A percentile compares a stretch with the other conserved stretches of the same genome.
These are phyloP conservation scores for Amanita pseudoporphyria DNA, from an alignment of 768 basidiomycete genomes.

Conservation along the genomic window DNA sequence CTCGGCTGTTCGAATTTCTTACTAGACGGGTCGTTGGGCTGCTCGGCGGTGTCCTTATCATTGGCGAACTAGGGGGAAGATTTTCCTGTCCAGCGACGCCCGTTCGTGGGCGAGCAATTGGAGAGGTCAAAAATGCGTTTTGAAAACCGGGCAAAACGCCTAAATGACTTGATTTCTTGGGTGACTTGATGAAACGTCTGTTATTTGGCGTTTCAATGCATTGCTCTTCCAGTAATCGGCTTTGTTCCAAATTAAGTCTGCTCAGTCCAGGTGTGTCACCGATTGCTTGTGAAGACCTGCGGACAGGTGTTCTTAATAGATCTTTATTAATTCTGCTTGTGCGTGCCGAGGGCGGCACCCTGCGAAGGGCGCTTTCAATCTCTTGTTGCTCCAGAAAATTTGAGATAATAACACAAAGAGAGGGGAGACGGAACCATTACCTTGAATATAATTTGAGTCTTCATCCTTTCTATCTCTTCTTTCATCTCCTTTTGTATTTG, in stretches of 20 bases:
- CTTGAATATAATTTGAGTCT: slow-evolving; percentile 61
- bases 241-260: background rate
- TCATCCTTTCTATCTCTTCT: slow-evolving; percentile 60
- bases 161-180: slow-evolving; percentile 23
- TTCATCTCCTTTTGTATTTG: slow-evolving; percentile 53
- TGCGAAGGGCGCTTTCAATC: slow-evolving; percentile 46
- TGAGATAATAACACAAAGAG: slow-evolving; percentile 7
- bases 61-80: slow-evolving; percentile 7
- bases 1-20: slow-evolving; percentile 1
- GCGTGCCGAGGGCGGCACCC: slow-evolving; percentile 35
- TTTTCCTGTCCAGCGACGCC: slow-evolving; percentile 14
- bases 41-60: slow-evolving; percentile 9
- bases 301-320: slow-evolving; percentile 16
- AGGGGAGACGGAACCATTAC: slow-evolving; percentile 22
- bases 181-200: slow-evolving; percentile 7
- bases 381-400: slow-evolving; percentile 49
- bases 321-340: slow-evolving; percentile 24
- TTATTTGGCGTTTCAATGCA: background rate
- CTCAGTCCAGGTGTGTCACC: background rate
- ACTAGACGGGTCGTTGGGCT: background rate
- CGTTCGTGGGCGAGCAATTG: slow-evolving; percentile 22
- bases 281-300: slow-evolving; percentile 14
- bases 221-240: background rate
- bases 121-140: slow-evolving; percentile 38
- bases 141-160: slow-evolving; percentile 42